phyloP scores from a whole-genome alignment of 768 basidiomycete genomes.

The Boletus rubropictus region DNA sequence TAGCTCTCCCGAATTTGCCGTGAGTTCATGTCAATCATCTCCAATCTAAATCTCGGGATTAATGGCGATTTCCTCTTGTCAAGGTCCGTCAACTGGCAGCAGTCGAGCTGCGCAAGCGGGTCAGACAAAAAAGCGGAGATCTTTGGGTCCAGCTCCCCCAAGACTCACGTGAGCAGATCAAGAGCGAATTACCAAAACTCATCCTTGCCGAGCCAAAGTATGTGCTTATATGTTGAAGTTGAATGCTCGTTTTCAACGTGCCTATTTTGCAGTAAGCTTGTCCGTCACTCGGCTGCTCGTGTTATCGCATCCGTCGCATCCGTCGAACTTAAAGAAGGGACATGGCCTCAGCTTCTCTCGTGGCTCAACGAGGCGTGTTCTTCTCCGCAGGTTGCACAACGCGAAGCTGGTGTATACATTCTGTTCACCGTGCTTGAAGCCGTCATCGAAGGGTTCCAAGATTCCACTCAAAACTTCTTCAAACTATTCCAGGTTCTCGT shows the following conservation, averaged over 20 bases:
- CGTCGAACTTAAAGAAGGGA: conserved; percentile 72
- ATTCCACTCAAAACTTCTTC: conserved; percentile 69
- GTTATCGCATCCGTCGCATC: conserved; percentile 90
- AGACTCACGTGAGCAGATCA: conserved; percentile 75
- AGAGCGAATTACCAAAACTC: conserved; percentile 71
- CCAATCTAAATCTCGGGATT: conserved; percentile 6
- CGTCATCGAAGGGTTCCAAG: conserved; percentile 84
- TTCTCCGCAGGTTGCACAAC: conserved; percentile 62
- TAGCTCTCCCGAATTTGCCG: conserved; percentile 75
- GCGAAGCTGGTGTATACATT: conserved; percentile 90
- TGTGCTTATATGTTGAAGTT: conserved; percentile 20
- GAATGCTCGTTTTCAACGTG: not conserved
- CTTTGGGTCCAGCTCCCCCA: conserved; percentile 73
- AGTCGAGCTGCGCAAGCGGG: conserved; percentile 93
- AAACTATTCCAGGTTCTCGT: conserved; percentile 71
- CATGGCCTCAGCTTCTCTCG: conserved; percentile 85
- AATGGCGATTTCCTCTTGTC: not conserved
- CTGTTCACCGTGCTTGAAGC: conserved; percentile 88
- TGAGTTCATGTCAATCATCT: conserved; percentile 38
- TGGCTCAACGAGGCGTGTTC: conserved; percentile 77
- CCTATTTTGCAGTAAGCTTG: conserved; percentile 58
- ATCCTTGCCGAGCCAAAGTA: conserved; percentile 77
- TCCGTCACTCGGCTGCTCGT: conserved; percentile 88
- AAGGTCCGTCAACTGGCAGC: conserved; percentile 96
- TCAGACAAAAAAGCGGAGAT: conserved; percentile 70